Base-by-base conservation (phyloP, 805 yeast species). In the Danielia oregonensis region DNA sequence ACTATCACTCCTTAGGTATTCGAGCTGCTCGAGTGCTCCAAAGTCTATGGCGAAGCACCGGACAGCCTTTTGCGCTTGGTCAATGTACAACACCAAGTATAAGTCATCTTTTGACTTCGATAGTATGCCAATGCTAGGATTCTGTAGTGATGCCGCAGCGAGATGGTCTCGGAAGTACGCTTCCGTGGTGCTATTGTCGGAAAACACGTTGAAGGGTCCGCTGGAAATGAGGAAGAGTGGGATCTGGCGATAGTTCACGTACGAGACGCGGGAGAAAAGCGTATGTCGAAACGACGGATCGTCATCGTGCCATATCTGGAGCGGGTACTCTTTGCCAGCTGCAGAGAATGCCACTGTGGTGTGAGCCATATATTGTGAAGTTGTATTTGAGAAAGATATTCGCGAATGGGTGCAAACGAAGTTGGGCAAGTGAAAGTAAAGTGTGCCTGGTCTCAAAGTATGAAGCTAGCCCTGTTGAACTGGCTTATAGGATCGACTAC, bases 1-100 rank as follows among this genome's bases (percentile, higher is more conserved):
- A n/a, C n/a, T n/a, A n/a, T n/a, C n/a, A n/a, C n/a, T n/a, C n/a
- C 30, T 26, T 6, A 30, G 18, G 6, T 27, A 17, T 17, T 21
- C 29, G 11, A 51, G n/a, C 22, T 36, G 36, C n/a, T 33, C 30
- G 8, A 51, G 29, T 8, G 44, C 34, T 5, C 33, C 35, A 24
- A 57, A 54, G 32, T 52, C 55, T 21, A 57, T 31, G 14, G 40
- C 35, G 8, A 43, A 41, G 37, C 55, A 49, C 30, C 38, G 45
- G 24, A 46, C 37, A 10, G 40, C 43, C 9, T 26, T 35, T 17
- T 19, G 21, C 10, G 24, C 33, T 5, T 29, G 30, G 24, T 57
- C 54, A 29, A 40, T 46, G 42, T 52, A 61, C 26, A 63, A 53
- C 4, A 57, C 48, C 11, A 57, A 39, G 35, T 49, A 58, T 5